Conservation (phyloP, 148 eudicot species). For the Chenopodium formosanum region DNA sequence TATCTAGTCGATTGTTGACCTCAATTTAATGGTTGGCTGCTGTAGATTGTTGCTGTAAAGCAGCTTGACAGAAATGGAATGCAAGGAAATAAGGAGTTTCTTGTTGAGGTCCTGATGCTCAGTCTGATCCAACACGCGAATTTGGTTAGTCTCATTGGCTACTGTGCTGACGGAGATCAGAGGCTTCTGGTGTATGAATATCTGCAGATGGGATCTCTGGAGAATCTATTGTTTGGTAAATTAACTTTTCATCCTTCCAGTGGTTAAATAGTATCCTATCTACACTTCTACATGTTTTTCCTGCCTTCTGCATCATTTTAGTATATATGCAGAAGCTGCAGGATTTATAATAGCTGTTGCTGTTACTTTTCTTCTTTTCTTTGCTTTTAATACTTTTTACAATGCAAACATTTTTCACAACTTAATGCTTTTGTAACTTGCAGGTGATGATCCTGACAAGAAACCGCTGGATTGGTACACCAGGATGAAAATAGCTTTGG, state of each 20-base stretch:
- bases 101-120: slow-evolving; percentile 52
- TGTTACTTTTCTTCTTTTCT: neutral
- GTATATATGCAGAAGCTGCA: neutral
- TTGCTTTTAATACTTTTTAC: neutral
- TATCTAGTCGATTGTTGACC: slow-evolving; percentile 11
- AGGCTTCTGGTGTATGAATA: slow-evolving; percentile 84
- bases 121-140: slow-evolving; percentile 63
- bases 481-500: slow-evolving; percentile 67
- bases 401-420: neutral
- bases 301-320: neutral
- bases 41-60: slow-evolving; percentile 76
- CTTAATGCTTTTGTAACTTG: neutral
- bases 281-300: neutral
- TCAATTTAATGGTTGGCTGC: slow-evolving; percentile 18
- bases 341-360: neutral
- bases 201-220: slow-evolving; percentile 67
- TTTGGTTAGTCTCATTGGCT: slow-evolving; percentile 64
- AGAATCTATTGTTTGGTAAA: slow-evolving; percentile 65
- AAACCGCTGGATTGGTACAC: slow-evolving; percentile 54
- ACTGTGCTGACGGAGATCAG: slow-evolving; percentile 93
- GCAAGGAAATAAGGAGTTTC: slow-evolving; percentile 74
- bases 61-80: slow-evolving; percentile 76
- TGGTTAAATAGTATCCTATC: neutral
- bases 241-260: neutral
- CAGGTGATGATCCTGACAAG: slow-evolving; percentile 38